Base-by-base conservation (phyloP, 83 land plant species). In the Larix sibirica region DNA sequence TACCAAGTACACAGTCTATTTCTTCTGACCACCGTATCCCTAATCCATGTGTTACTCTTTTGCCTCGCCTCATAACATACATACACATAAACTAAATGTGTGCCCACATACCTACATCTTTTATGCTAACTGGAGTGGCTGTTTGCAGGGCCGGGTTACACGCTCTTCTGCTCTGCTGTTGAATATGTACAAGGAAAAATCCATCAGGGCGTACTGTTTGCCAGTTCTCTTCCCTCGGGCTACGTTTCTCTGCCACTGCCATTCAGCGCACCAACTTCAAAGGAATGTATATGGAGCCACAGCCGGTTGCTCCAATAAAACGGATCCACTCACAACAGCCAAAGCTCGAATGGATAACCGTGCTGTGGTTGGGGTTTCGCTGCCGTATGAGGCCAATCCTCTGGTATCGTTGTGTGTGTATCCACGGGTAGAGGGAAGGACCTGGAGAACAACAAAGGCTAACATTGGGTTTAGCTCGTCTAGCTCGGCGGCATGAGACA, bases 291-390 rank as follows among this genome's bases (percentile, higher is more conserved):
- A 40, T 69, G 16, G 17, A 69, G 20, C 16, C 33, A 33, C 21
- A 3, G 24, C 26, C 6, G 24, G 6, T 17, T 63, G 21, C 9
- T 23, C 21, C 24, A 63, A 63, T n/a, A 63, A 18, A n/a, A 69
- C 38, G 42, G 73, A 36, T 33, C 73, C 38, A 31, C 14, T 68
- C 71, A 13, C 73, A 69, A 31, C 38, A 36, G 38, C 16, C 42
- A 69, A 69, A 69, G 38, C 73, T 69, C 42, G 73, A 18, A 69
- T 69, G 42, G 66, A 63, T 63, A n/a, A 63, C 24, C n/a, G 24
- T 63, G 66, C 26, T 23, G 23, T 63, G 26, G 26, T 20, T 69
- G 73, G 56, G 56, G 56, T 50, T 50, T 10, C 73, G 7, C 73
- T 31, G 44, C 42, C 9, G 38, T 36, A 33, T 36, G 44, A 69